Base-by-base conservation (phyloP, 108 stramenopile species). In the Discostella stelligeroides region DNA sequence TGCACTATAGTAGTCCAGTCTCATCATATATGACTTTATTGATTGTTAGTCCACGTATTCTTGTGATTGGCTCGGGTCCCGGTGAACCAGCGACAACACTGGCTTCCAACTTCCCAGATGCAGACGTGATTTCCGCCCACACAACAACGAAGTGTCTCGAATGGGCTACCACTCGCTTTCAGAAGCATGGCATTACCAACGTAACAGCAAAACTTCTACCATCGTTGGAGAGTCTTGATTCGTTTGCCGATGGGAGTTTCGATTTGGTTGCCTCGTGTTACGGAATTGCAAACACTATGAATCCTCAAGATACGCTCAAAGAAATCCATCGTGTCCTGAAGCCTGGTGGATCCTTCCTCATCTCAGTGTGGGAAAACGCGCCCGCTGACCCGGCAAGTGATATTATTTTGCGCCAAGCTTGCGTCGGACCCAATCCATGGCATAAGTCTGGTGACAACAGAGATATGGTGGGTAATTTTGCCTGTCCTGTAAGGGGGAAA, bases 321-420 rank as follows among this genome's bases (percentile, higher is more conserved):
- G 82, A 82, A 61, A 64, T 79, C 9, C 65, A 64, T 29, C 66
- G 82, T 43, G 73, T 82, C 27, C 47, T 82, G 3, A 74, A 69
- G 43, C 77, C 77, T 63, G 82, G 82, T n/a, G 82, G 82, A 2
- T 40, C 73, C 10, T 54, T 75, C 21, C 28, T 82, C 10, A 57
- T 48, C 4, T 64, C 65, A 30, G 72, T 79, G 0, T 82, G 76
- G 82, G 82, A 82, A 49, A 66, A 75, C 12, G 34, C 68, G 14
- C 62, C 76, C 5, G 76, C 71, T 4, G 76, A 78, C 21, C 51
- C 49, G 13, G 76, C 69, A 12, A 49, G 42, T 40, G 76, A 78
- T 40, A 78, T 72, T 30, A 72, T 78, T 34, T 29, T 78, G 15
- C 72, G 70, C 39, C 37, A 55, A 49, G 71, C 76, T 13, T 64